A percentile compares a stretch with the other conserved stretches of the same genome.
Evolutionary conservation across 352 stramenopile species (phyloP).

Genomic region (Lagenidium sp.): DNA sequence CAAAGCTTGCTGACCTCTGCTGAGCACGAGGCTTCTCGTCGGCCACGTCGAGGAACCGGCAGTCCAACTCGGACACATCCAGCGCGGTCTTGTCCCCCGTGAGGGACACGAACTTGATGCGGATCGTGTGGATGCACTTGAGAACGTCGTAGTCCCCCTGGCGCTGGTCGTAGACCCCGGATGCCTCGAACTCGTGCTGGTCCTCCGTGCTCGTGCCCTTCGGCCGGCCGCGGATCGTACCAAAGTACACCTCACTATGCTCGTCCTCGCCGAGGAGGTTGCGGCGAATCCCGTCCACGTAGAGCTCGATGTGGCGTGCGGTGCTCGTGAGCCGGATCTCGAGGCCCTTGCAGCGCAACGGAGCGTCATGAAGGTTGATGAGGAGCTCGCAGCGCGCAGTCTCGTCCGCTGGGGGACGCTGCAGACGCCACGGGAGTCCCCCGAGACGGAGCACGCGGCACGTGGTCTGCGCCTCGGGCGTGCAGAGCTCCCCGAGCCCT

Average conservation of each 20-base stretch:
- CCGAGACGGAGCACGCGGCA: constrained; percentile 8
- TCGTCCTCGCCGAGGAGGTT: constrained; percentile 55
- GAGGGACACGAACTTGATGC: constrained; percentile 69
- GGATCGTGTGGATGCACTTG: constrained; percentile 32
- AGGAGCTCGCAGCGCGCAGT: constrained; percentile 27
- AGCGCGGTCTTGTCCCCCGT: constrained; percentile 41
- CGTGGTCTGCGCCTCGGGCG: constrained; percentile 2
- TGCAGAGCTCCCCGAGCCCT: neutral
- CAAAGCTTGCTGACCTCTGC: too few relatives aligned
- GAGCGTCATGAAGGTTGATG: constrained; percentile 20
- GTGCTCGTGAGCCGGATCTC: constrained; percentile 45
- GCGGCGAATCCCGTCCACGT: constrained; percentile 33
- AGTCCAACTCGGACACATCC: constrained; percentile 28
- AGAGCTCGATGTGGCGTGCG: constrained; percentile 62
- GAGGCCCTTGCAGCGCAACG: constrained; percentile 35
- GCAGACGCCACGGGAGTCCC: constrained; percentile 8
- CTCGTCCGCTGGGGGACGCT: neutral
- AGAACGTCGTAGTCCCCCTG: constrained; percentile 40
- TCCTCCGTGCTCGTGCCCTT: neutral
- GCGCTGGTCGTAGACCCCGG: constrained; percentile 34
- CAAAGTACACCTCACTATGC: constrained; percentile 56
- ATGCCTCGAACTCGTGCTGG: constrained; percentile 29
- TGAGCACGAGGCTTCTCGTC: too few relatives aligned
- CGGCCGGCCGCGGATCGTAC: constrained; percentile 48
- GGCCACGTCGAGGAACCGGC: too few relatives aligned